These are phyloP conservation scores for Umbilicaria muhlenbergii DNA, from an alignment of 495 filamentous ascomycete species.

Conservation along the genomic window DNA sequence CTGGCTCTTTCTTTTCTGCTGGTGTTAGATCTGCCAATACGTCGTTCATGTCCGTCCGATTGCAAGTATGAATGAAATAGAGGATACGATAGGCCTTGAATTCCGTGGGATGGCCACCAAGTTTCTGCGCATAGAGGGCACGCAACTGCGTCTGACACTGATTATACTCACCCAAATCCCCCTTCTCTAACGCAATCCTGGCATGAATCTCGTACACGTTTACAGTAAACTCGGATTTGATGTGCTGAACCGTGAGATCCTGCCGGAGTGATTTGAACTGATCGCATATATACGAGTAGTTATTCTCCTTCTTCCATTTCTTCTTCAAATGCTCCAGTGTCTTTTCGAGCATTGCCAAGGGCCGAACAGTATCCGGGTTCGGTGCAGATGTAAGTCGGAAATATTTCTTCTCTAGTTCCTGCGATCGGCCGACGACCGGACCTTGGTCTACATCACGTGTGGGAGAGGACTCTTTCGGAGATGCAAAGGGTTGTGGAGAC, in stretches of 20 bases:
- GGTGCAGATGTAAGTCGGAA: conserved; percentile 84
- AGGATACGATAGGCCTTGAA: conserved; percentile 99
- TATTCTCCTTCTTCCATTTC: conserved; percentile 87
- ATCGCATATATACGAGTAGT: conserved; percentile 95
- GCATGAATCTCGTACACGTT: conserved; percentile 96
- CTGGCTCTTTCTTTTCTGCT: conserved; percentile 72
- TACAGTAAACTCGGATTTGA: conserved; percentile 90
- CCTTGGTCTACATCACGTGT: conserved; percentile 46
- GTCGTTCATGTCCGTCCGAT: conserved; percentile 96
- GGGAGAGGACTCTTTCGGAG: conserved; percentile 42
- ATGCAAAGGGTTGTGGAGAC: conserved; percentile 31
- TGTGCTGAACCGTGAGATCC: conserved; percentile 94
- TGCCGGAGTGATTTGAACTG: conserved; percentile 98
- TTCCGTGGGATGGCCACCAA: conserved; percentile 83
- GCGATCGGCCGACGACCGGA: conserved; percentile 72
- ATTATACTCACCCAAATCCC: conserved; percentile 99
- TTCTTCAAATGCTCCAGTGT: conserved; percentile 78
- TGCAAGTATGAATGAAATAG: conserved; percentile 98
- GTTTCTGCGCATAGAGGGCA: conserved; percentile 68
- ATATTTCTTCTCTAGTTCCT: conserved; percentile 83
- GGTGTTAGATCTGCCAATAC: conserved; percentile 92
- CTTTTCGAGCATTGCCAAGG: conserved; percentile 61
- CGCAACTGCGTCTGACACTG: conserved; percentile 98
- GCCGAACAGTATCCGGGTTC: conserved; percentile 73
- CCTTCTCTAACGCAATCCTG: conserved; percentile 94